Evolutionary conservation across 1,284 basidiomycete species (phyloP).

Genomic region (Leccinum subfulvum): DNA sequence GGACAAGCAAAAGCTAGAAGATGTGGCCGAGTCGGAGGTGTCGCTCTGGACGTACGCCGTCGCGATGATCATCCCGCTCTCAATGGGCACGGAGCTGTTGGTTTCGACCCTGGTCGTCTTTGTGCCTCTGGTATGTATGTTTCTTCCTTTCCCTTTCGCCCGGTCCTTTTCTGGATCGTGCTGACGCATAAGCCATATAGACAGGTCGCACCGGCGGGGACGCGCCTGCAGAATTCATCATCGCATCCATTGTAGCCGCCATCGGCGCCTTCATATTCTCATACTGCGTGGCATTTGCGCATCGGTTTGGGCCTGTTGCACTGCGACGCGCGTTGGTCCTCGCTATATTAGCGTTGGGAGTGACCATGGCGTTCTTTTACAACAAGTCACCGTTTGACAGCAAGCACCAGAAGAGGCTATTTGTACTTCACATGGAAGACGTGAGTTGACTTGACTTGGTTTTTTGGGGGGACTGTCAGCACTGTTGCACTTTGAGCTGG

Average conservation of each 20-base stretch:
- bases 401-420: conserved; percentile 87
- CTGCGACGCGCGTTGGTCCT: conserved; percentile 50
- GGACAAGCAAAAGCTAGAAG: background rate
- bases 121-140: conserved; percentile 74
- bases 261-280: conserved; percentile 65
- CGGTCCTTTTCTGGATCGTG: background rate
- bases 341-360: conserved; percentile 46
- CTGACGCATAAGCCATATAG: conserved; percentile 34
- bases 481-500: background rate
- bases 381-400: conserved; percentile 71
- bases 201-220: conserved; percentile 74
- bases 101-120: conserved; percentile 83
- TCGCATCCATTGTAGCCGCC: conserved; percentile 72
- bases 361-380: conserved; percentile 63
- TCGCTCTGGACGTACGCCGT: conserved; percentile 68
- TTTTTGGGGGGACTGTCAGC: background rate
- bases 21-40: conserved; percentile 33
- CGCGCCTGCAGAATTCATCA: conserved; percentile 86
- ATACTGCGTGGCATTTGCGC: conserved; percentile 70
- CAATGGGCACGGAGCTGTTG: conserved; percentile 70
- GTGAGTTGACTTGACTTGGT: conserved; percentile 42
- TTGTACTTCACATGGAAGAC: conserved; percentile 86
- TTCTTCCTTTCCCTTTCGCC: conserved; percentile 3
- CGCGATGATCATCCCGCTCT: conserved; percentile 60
- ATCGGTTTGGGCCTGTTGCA: conserved; percentile 60